phyloP scores from a whole-genome alignment of 2,329 filamentous ascomycete genomes.

The Fulvia fulva region DNA sequence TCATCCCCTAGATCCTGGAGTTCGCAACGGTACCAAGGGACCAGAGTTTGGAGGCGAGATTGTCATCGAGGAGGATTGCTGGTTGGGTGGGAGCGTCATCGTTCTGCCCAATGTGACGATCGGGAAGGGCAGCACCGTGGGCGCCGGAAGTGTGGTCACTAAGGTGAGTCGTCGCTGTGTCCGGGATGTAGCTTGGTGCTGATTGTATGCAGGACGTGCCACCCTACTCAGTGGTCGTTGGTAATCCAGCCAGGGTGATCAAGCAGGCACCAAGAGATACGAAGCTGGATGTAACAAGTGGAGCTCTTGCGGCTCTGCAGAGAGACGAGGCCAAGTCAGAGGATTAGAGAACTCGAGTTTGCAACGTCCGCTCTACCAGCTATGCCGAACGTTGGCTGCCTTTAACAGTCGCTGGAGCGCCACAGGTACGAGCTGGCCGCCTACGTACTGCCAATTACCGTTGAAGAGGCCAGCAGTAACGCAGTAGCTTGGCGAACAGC shows the following conservation, averaged over 20 bases:
- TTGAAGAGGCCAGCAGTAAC: too few relatives aligned
- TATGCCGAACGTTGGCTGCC: too few relatives aligned
- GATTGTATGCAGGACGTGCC: slow-evolving; percentile 50
- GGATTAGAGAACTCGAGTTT: too few relatives aligned
- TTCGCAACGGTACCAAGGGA: slow-evolving; percentile 70
- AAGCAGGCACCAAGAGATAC: slow-evolving; percentile 29
- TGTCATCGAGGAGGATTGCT: slow-evolving; percentile 73
- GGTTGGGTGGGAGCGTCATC: slow-evolving; percentile 68
- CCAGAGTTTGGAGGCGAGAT: slow-evolving; percentile 73
- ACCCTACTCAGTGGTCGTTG: slow-evolving; percentile 59
- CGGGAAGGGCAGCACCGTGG: slow-evolving; percentile 68
- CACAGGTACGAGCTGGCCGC: too few relatives aligned
- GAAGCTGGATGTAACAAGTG: slow-evolving; percentile 27
- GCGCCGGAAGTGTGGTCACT: slow-evolving; percentile 79
- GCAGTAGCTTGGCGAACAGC: too few relatives aligned
- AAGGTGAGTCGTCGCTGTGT: slow-evolving; percentile 45
- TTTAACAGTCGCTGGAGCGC: too few relatives aligned
- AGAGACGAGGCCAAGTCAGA: slow-evolving; percentile 5
- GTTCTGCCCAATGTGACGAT: slow-evolving; percentile 76
- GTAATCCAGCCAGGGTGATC: slow-evolving; percentile 63
- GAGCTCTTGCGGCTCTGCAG: slow-evolving; percentile 19
- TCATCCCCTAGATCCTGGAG: slow-evolving; percentile 70
- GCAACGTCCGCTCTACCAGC: too few relatives aligned
- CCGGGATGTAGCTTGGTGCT: slow-evolving; percentile 1
- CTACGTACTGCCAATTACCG: too few relatives aligned